These are phyloP conservation scores for Rhodomyrtus psidioides DNA, from an alignment of 441 rosid genomes.

Conservation along the genomic window DNA sequence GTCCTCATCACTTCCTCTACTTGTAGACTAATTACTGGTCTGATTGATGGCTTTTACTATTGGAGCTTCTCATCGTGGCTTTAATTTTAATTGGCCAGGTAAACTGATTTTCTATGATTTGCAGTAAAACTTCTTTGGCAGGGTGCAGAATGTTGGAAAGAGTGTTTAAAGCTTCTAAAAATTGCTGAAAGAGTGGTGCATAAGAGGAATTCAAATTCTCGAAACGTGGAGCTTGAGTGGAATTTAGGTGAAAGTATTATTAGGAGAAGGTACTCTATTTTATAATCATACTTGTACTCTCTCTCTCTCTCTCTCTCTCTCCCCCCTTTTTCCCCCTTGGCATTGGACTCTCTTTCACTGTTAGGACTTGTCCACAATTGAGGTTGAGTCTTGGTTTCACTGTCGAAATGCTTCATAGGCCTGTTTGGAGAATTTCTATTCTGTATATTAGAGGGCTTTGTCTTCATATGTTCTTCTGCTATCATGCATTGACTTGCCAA, in stretches of 20 bases:
- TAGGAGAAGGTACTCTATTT: slow-evolving; percentile 57
- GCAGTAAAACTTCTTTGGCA: slow-evolving; percentile 84
- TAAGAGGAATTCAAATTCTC: slow-evolving; percentile 15
- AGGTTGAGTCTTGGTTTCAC: neutral
- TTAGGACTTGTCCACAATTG: neutral
- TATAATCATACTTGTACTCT: neutral
- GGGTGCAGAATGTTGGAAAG: slow-evolving; percentile 87
- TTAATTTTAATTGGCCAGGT: neutral
- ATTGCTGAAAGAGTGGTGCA: slow-evolving; percentile 51
- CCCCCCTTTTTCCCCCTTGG: neutral
- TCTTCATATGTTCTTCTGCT: neutral
- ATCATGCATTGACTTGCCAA: neutral
- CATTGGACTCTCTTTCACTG: neutral
- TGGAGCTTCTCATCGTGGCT: neutral
- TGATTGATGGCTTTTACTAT: neutral
- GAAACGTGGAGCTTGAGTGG: slow-evolving; percentile 19
- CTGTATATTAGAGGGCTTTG: neutral
- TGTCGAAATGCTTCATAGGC: neutral
- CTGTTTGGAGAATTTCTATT: rapidly evolving
- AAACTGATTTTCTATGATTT: neutral
- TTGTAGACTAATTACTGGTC: neutral
- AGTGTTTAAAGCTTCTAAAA: slow-evolving; percentile 59
- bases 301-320: neutral
- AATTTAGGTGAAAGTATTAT: slow-evolving; percentile 34
- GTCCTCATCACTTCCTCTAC: slow-evolving; percentile 11